Evolutionary conservation across 768 basidiomycete species (phyloP).

Genomic region (Amanita molliuscula): DNA sequence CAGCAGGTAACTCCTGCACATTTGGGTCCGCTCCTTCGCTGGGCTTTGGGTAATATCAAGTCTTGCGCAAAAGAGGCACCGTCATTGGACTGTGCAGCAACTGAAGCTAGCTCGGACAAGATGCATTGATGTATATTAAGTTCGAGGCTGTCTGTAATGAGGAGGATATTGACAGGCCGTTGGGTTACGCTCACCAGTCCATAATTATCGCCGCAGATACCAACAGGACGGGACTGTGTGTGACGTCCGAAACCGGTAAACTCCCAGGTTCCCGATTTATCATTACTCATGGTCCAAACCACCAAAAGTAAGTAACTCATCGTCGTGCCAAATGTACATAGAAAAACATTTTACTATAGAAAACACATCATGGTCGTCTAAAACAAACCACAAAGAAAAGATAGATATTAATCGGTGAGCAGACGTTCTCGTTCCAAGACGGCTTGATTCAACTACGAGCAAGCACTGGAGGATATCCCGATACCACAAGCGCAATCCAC

Average conservation of each 20-base stretch:
- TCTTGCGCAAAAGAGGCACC: constrained; percentile 39
- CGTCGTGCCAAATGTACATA: background rate
- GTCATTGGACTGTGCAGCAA: constrained; percentile 36
- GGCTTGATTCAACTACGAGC: background rate
- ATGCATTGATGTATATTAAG: constrained; percentile 71
- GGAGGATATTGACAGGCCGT: background rate
- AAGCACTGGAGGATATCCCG: background rate
- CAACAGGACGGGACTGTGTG: background rate
- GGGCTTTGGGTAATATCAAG: constrained; percentile 50
- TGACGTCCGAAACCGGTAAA: background rate
- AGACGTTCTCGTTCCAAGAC: too few species aligned
- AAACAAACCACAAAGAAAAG: background rate
- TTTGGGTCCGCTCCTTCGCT: constrained; percentile 13
- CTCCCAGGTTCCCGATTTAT: background rate
- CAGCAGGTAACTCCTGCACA: constrained; percentile 11
- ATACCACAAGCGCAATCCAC: constrained; percentile 7
- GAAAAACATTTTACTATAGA: background rate
- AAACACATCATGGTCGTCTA: background rate
- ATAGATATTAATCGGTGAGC: constrained; percentile 1
- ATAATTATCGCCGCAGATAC: constrained; percentile 20
- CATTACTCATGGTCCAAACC: background rate
- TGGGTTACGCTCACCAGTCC: constrained; percentile 33
- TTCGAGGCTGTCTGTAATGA: constrained; percentile 44
- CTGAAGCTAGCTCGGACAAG: constrained; percentile 61
- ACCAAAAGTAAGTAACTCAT: background rate